Percentiles rank a stretch among this genome's conserved stretches.
Evolutionary conservation across 108 stramenopile species (phyloP).

Genomic region (Nitzschia putrida): DNA sequence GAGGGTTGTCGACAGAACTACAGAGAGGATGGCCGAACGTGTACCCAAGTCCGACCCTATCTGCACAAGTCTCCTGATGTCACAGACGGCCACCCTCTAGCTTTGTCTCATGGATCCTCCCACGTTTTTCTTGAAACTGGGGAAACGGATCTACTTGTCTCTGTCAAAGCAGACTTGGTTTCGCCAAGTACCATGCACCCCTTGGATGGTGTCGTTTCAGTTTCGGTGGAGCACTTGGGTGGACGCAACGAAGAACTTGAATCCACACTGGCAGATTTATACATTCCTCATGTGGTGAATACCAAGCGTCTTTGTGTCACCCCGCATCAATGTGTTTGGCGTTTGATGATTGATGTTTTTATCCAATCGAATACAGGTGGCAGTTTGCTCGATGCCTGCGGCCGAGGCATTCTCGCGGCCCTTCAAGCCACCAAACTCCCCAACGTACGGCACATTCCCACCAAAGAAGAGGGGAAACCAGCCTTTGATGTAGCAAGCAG

Average conservation of each 20-base stretch:
- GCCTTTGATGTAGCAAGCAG: constrained; percentile 56
- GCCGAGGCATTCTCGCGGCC: constrained; percentile 60
- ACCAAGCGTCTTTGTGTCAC: constrained; percentile 49
- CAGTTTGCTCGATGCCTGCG: constrained; percentile 54
- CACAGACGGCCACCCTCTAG: constrained; percentile 25
- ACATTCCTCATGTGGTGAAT: constrained; percentile 57
- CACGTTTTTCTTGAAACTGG: constrained; percentile 63
- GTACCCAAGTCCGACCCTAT: constrained; percentile 54
- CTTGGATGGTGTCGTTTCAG: constrained; percentile 51
- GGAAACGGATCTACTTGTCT: constrained; percentile 64
- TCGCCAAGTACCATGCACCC: constrained; percentile 53
- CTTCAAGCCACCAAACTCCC: constrained; percentile 56
- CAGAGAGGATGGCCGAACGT: constrained; percentile 66
- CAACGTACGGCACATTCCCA: constrained; percentile 28
- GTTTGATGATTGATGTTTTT: constrained; percentile 60
- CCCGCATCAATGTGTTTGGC: constrained; percentile 67
- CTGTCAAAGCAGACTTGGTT: constrained; percentile 72
- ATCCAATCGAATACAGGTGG: constrained; percentile 63
- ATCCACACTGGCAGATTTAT: constrained; percentile 50
- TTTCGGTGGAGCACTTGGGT: constrained; percentile 56
- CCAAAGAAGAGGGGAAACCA: constrained; percentile 14
- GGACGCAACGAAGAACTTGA: constrained; percentile 41
- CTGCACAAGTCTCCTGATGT: constrained; percentile 23
- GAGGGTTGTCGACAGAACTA: constrained; percentile 66
- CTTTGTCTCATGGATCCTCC: constrained; percentile 69